A percentile compares a stretch with the other conserved stretches of the same genome.
phyloP scores from a whole-genome alignment of 2,329 filamentous ascomycete species.

The Albophoma yamanashiensis region DNA sequence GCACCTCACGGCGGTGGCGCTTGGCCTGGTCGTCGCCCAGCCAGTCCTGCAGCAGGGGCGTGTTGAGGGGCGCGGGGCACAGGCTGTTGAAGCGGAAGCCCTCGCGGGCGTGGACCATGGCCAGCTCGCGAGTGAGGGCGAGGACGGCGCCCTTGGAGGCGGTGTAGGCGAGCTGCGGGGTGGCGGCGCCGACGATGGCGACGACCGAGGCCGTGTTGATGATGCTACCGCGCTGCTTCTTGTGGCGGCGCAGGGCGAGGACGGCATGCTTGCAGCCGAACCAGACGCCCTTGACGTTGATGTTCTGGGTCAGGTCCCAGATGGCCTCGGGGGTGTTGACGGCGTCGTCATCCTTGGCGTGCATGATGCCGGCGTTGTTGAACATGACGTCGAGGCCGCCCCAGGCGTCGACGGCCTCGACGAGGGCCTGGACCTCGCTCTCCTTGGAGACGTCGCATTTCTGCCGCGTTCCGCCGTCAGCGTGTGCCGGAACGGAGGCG shows the following conservation, averaged over 20 bases:
- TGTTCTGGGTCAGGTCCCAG: slow-evolving; percentile 87
- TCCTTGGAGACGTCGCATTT: slow-evolving; percentile 77
- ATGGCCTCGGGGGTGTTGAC: slow-evolving; percentile 79
- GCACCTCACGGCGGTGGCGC: slow-evolving; percentile 71
- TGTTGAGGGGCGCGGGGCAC: slow-evolving; percentile 87
- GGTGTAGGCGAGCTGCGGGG: slow-evolving; percentile 85
- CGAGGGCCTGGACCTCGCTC: slow-evolving; percentile 60
- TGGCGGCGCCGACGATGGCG: slow-evolving; percentile 75
- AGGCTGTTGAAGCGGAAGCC: slow-evolving; percentile 82
- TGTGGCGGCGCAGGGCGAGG: slow-evolving; percentile 65
- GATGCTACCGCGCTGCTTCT: slow-evolving; percentile 69
- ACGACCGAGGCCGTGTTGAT: slow-evolving; percentile 92
- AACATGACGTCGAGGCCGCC: slow-evolving; percentile 87
- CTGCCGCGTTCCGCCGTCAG: slow-evolving; percentile 4
- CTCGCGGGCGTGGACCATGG: slow-evolving; percentile 85
- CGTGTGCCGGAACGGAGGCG: not conserved
- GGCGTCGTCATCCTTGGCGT: slow-evolving; percentile 69
- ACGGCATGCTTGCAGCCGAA: slow-evolving; percentile 90
- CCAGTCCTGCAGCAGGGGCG: slow-evolving; percentile 86
- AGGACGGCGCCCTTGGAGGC: slow-evolving; percentile 89
- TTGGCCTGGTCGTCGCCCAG: slow-evolving; percentile 78
- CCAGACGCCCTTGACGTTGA: slow-evolving; percentile 99
- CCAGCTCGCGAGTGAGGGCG: slow-evolving; percentile 80
- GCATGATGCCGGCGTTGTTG: slow-evolving; percentile 98
- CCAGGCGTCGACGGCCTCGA: slow-evolving; percentile 69